phyloP scores from a whole-genome alignment of 768 basidiomycete genomes.

The Suillus spraguei region DNA sequence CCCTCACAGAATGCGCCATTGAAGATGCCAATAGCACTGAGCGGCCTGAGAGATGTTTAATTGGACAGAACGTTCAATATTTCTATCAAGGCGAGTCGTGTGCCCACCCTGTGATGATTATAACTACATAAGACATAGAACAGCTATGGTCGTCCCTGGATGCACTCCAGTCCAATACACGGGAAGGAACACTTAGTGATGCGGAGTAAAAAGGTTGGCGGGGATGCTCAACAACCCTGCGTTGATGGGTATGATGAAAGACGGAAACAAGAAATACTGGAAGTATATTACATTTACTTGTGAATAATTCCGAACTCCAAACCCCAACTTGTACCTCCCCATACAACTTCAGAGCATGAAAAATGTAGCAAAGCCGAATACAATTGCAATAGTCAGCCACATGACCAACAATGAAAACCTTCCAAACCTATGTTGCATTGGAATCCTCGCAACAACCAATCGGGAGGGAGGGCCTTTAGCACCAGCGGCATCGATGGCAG shows the following conservation, averaged over 20 bases:
- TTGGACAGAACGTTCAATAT: not conserved
- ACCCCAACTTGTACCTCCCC: too few relatives aligned
- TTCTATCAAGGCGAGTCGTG: not conserved
- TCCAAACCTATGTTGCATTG: not conserved
- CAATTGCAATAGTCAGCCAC: not conserved
- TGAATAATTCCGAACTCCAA: too few relatives aligned
- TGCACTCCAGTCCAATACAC: too few relatives aligned
- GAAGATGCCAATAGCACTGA: not conserved
- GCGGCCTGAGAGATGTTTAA: not conserved
- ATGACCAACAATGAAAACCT: not conserved
- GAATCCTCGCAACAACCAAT: not conserved
- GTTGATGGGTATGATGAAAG: too few relatives aligned
- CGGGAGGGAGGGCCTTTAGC: slow-evolving; percentile 46
- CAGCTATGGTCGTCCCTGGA: too few relatives aligned
- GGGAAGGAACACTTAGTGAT: too few relatives aligned
- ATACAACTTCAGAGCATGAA: too few relatives aligned
- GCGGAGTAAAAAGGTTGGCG: too few relatives aligned
- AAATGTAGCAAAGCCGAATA: not conserved
- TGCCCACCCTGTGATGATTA: not conserved
- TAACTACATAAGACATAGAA: not conserved
- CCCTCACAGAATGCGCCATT: not conserved
- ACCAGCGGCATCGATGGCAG: slow-evolving; percentile 65
- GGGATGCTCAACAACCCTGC: too few relatives aligned
- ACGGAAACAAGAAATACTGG: too few relatives aligned
- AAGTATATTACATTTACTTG: too few relatives aligned